Evolutionary conservation across 495 filamentous ascomycete species (phyloP), one percentile per base, ranked within the genome.

Genomic region (Penicillium coprophilum): DNA sequence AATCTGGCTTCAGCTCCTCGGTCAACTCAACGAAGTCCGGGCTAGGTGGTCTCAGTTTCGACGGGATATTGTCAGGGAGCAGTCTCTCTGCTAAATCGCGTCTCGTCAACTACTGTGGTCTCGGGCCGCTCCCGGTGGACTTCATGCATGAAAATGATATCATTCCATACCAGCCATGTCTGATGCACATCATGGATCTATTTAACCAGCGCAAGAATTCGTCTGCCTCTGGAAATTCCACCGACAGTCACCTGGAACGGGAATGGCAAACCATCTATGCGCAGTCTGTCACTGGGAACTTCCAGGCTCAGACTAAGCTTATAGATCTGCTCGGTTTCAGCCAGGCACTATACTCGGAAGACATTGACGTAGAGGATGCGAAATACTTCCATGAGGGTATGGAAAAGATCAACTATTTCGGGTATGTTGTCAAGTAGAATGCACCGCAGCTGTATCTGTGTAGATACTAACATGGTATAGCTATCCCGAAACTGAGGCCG

Each of bases 321-420:
- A 67, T 74, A 11, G 49, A 70, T 12, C 57, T 71, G 40, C 71
- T 78, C 50, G 77, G 76, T 2, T 78, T 78, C 55, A 53, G 69
- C 6, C 46, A 71, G 27, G 56, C 58, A 13, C 62, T 79, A 21
- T 63, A 65, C 40, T 72, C 71, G 32, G 65, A 71, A 27, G 68
- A 62, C 5, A 45, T 79, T 13, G 60, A 66, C 13, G 45, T 62
- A 4, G 50, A 52, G 2, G 43, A 50, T 1, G 64, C 74, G 1
- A 72, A 72, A 50, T 68, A 75, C 43, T 58, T 39, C 21, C 64
- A 68, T 56, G 13, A 69, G 56, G 50, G 64, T 48, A 34, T 24
- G 73, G 73, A 58, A 40, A 72, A 77, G 50, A 60, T 72, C 52
- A 79, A 79, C 27, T 79, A 79, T 46, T 79, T 79, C 47, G 77